Conservation (phyloP, 306 rosid genomes). For the Trichosanthes cucumerina region DNA sequence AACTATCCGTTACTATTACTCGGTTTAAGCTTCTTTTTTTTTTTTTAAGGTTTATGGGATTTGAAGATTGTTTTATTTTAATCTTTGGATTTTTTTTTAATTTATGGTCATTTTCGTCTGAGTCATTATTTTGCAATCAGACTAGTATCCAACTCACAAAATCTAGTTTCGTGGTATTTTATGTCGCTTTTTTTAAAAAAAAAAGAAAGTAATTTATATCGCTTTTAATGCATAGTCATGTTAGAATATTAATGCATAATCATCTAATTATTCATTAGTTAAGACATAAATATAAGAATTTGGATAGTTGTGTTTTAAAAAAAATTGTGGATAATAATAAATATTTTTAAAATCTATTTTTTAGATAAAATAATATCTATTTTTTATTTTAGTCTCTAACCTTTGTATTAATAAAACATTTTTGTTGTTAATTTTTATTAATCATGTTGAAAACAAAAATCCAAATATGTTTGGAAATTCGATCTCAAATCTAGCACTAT, state of each 20-base stretch:
- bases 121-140: background rate
- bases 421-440: background rate
- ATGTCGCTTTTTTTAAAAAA: background rate
- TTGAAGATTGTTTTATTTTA: background rate
- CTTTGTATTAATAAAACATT: too few relatives aligned
- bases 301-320: too few relatives aligned
- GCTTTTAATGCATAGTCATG: background rate
- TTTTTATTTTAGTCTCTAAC: too few relatives aligned
- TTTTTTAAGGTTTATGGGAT: background rate
- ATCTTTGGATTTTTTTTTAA: too few relatives aligned
- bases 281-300: background rate
- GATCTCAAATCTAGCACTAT: background rate
- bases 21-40: background rate
- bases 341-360: background rate
- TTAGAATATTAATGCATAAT: background rate
- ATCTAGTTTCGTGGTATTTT: background rate
- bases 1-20: slow-evolving; percentile 4
- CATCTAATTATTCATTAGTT: background rate
- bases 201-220: too few relatives aligned
- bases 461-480: background rate
- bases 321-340: too few relatives aligned
- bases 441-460: background rate
- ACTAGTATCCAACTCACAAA: too few relatives aligned
- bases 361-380: too few relatives aligned
- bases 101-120: background rate